Evolutionary conservation across 129 eudicot genomes (phyloP).

Genomic region (Pulicaria dysenterica): DNA sequence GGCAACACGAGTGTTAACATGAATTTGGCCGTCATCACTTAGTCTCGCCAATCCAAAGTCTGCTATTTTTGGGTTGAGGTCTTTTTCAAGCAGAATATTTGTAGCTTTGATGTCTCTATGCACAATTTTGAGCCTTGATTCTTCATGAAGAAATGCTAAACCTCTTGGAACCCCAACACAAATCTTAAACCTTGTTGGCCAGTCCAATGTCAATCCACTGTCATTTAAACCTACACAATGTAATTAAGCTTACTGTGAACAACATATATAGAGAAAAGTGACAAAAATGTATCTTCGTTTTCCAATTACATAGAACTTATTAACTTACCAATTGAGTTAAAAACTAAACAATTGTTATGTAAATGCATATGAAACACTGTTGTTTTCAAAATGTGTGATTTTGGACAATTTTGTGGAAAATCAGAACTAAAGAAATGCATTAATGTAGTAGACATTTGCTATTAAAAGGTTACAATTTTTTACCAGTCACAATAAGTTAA

Average conservation of each 20-base stretch:
- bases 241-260: neutral
- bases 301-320: neutral
- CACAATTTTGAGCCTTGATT: slow-evolving; percentile 72
- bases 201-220: slow-evolving; percentile 48
- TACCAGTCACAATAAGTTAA: too few relatives aligned
- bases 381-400: neutral
- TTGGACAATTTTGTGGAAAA: too few relatives aligned
- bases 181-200: slow-evolving; percentile 70
- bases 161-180: slow-evolving; percentile 72
- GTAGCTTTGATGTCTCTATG: slow-evolving; percentile 85
- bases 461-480: too few relatives aligned
- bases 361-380: neutral
- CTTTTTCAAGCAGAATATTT: slow-evolving; percentile 67
- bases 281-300: neutral
- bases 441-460: too few relatives aligned
- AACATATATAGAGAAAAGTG: neutral
- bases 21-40: slow-evolving; percentile 57
- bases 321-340: neutral
- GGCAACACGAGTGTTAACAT: slow-evolving; percentile 69
- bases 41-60: slow-evolving; percentile 83
- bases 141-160: slow-evolving; percentile 77
- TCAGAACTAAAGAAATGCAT: too few relatives aligned
- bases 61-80: slow-evolving; percentile 65
- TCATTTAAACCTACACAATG: slow-evolving; percentile 38
- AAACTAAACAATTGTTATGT: neutral